Base-by-base conservation (phyloP, 2,329 filamentous ascomycete species). In the Elsinoe necatrix region DNA sequence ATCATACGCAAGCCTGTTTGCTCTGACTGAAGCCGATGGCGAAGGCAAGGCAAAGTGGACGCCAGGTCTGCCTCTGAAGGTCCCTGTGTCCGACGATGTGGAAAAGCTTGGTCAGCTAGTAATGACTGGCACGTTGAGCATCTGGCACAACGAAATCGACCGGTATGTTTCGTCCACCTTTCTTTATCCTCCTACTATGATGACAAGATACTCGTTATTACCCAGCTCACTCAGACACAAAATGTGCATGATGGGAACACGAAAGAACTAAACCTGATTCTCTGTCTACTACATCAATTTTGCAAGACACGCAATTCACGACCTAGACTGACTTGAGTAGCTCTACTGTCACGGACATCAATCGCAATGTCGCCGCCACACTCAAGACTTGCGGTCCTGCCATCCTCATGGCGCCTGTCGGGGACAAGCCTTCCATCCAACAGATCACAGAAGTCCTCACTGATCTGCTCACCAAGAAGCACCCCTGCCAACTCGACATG, bases 141-240 rank as follows among this genome's bases (percentile, higher is more conserved):
- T 92, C 63, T 96, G 92, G 89, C 78, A 85, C 61, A 89, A 95
- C 64, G 93, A 98, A 73, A 82, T 84, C 68, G 93, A 98, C 73
- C 84, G 90, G 91, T 96, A 86, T 69, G 92, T 89, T 42, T 58
- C 56, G 39, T 25, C 54, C 57, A 60, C 56, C 58, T 62, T 59
- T 31, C 51, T 41, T 56, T 41, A 57, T 57, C 6, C 16, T 48
- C 12, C 14, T 54, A 52, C 74, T 67, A 85, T 89, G 90, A 96
- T 96, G 90, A 95, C 75, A 78, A 81, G 77, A 21, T 73, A 77
- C 82, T 84, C 88, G 89, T 91, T 91, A 92, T 82, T 42, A 92
- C 92, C 90, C 91, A 96, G 91, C 91, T 96, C 92, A 96, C 91
- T 95, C 89, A 88, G 87, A 97, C 85, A 85, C 88, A 81, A n/a